These are phyloP conservation scores for Ligustrum vulgare DNA, from an alignment of 257 asterid species.

Conservation along the genomic window DNA sequence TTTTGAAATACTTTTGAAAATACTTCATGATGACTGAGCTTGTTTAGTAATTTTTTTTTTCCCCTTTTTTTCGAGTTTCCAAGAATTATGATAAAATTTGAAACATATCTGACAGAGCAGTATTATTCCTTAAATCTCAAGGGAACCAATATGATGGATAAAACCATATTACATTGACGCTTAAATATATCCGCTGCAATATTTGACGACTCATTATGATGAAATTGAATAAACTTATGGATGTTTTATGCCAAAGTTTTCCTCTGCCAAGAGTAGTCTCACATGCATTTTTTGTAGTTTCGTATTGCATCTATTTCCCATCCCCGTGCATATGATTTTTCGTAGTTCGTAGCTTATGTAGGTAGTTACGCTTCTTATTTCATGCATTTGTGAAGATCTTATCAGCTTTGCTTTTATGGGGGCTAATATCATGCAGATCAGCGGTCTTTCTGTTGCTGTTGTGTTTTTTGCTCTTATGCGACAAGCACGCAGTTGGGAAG, in stretches of 20 bases:
- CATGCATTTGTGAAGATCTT: constrained; percentile 19
- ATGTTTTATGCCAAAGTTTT: not conserved
- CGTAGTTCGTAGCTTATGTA: not conserved
- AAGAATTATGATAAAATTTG: not conserved
- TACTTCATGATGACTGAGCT: not conserved
- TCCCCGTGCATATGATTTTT: not conserved
- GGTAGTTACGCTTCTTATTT: constrained; percentile 15
- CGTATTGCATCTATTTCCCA: not conserved
- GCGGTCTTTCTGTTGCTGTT: constrained; percentile 74
- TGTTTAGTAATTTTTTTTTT: not conserved
- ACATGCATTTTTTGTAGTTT: not conserved
- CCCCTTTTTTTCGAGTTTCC: not conserved
- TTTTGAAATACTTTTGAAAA: not conserved
- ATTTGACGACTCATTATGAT: not conserved
- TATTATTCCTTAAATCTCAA: constrained; percentile 16
- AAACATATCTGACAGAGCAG: constrained; percentile 5
- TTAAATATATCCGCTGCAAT: constrained; percentile 7
- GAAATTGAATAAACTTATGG: not conserved
- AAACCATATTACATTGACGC: constrained; percentile 3
- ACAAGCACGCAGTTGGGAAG: constrained; percentile 90
- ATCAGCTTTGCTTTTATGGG: constrained; percentile 34
- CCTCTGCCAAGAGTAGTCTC: not conserved
- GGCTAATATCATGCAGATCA: constrained; percentile 57
- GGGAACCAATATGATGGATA: not conserved
- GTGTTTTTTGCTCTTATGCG: constrained; percentile 86